Base-by-base conservation (phyloP, 2,329 filamentous ascomycete genomes). In the Ramichloridium luteum region DNA sequence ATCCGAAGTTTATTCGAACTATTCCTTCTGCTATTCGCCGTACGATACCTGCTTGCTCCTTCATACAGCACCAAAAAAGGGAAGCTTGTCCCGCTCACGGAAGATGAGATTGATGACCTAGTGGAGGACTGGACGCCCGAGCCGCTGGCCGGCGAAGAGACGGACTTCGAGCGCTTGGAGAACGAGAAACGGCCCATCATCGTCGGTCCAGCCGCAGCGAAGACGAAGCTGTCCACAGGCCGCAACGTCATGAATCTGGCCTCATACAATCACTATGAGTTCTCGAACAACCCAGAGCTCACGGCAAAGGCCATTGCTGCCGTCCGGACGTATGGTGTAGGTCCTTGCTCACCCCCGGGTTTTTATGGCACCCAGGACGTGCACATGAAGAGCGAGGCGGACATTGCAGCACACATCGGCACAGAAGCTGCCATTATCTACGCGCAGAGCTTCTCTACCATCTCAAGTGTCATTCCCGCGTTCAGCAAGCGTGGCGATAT, bases 331-430 rank as follows among this genome's bases (percentile, higher is more conserved):
- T 98, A 98, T 49, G 90, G 90, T 35, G 92, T 98, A 25, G 92
- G 90, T 6, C 88, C 90, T 35, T 98, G 90, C 55, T 90, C 90
- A 13, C 90, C 90, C 12, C 90, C 90, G 4, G 86, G 93, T 43
- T 98, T 98, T 63, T 98, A 98, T 62, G 90, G 86, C 43, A 98
- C 85, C 17, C 88, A 96, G 57, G 90, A 98, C 59, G 86, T 96
- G 27, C 90, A 98, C 59, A 88, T 94, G 74, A 90, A 92, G 65
- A 85, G 84, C 11, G 90, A 98, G 61, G 74, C 82, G 35, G 88
- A 96, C 55, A 86, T 98, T 51, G 85, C 90, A 14, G 72, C 80
- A 6, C 93, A 88, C 54, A 61, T 98, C 15, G 90, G 90, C 14
- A 83, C 82, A 1, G 76, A 86, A 33, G 77, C 80, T 17, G 92